Evolutionary conservation across 192 early-diverging fungal genomes (phyloP).

Genomic region (Backusella circina): DNA sequence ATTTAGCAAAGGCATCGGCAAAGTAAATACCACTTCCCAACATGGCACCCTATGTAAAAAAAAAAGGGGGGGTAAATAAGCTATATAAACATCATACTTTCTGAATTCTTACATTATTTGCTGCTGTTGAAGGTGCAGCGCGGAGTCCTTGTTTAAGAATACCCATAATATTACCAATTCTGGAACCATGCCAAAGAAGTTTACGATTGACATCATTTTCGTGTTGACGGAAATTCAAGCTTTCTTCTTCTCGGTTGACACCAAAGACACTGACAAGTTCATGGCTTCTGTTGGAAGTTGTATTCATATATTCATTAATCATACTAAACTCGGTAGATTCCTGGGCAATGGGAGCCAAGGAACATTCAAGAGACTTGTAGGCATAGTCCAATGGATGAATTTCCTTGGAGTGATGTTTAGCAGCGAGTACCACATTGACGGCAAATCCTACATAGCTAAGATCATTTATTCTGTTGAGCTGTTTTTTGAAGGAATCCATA

Average conservation of each 20-base stretch:
- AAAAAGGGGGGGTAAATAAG: neutral
- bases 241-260: conserved; percentile 58
- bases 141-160: conserved; percentile 37
- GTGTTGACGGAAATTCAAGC: conserved; percentile 44
- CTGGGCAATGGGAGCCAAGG: conserved; percentile 5
- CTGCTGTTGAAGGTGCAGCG: conserved; percentile 11
- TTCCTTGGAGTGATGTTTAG: conserved; percentile 16
- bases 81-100: neutral
- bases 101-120: conserved; percentile 17
- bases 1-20: conserved; percentile 76
- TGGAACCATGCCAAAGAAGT: conserved; percentile 79
- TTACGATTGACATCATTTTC: conserved; percentile 56
- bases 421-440: conserved; percentile 30
- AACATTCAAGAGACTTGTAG: conserved; percentile 23
- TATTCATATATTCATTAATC: conserved; percentile 26
- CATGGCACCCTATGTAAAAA: conserved; percentile 51
- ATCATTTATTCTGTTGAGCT: conserved; percentile 14
- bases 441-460: conserved; percentile 27
- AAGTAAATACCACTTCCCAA: conserved; percentile 87
- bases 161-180: conserved; percentile 65
- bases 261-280: conserved; percentile 50
- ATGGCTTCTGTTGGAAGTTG: neutral
- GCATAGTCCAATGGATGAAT: conserved; percentile 32
- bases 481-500: neutral
- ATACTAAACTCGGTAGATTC: conserved; percentile 11